Conservation (phyloP, 768 basidiomycete species). For the Tulasnella sp. region DNA sequence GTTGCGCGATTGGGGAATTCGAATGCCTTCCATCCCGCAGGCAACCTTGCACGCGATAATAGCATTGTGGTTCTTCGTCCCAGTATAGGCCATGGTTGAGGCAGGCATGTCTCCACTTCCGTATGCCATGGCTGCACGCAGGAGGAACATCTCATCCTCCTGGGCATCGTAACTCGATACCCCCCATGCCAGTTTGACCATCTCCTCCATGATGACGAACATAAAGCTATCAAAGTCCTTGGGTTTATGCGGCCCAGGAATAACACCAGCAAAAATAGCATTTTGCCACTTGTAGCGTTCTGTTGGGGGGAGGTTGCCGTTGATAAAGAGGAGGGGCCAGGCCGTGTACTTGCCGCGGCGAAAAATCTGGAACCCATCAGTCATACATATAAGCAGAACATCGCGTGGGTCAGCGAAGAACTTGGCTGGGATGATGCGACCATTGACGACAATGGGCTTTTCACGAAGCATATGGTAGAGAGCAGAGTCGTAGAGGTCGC, state of each 20-base stretch:
- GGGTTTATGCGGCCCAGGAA: slow-evolving; percentile 36
- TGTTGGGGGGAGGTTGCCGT: slow-evolving; percentile 35
- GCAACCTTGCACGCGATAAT: slow-evolving; percentile 28
- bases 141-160: slow-evolving; percentile 22
- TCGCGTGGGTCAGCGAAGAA: neutral
- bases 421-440: neutral
- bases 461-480: neutral
- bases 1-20: neutral
- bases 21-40: slow-evolving; percentile 29
- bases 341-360: slow-evolving; percentile 26
- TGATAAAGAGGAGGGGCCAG: slow-evolving; percentile 34
- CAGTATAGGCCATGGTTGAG: slow-evolving; percentile 24
- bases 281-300: slow-evolving; percentile 28
- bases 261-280: slow-evolving; percentile 32
- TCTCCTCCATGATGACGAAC: slow-evolving; percentile 28
- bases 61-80: slow-evolving; percentile 37
- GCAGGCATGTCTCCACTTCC: slow-evolving; percentile 28
- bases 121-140: slow-evolving; percentile 26
- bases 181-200: slow-evolving; percentile 28
- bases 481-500: neutral
- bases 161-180: slow-evolving; percentile 25
- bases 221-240: slow-evolving; percentile 32
- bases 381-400: neutral
- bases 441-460: neutral
- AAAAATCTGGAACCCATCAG: slow-evolving; percentile 33